Evolutionary conservation across 73 alveolate genomes (phyloP), one percentile per base, ranked within the genome.

Genomic region (Stentor coeruleus): DNA sequence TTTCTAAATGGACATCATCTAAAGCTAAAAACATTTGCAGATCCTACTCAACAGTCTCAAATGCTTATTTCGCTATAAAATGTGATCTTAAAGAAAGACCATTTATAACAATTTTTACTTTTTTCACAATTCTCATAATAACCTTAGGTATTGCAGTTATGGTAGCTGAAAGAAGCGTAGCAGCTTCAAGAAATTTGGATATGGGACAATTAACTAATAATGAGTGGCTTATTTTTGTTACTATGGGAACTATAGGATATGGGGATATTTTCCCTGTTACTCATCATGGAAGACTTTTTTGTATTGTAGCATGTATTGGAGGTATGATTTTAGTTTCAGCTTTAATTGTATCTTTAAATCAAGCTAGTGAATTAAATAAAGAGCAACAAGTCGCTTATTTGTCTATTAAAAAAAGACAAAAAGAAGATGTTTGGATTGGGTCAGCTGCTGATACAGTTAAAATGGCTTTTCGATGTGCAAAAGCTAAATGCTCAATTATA

Each of bases 171-270:
- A 33, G 86, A 40, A n/a, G n/a, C n/a, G n/a, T n/a, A n/a, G n/a
- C n/a, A n/a, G n/a, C n/a, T n/a, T n/a, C n/a, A n/a, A n/a, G n/a
- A n/a, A n/a, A n/a, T n/a, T n/a, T n/a, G n/a, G n/a, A n/a, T n/a
- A n/a, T n/a, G n/a, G n/a, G n/a, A n/a, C n/a, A n/a, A n/a, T n/a
- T n/a, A n/a, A n/a, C n/a, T n/a, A 83, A 87, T 76, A 77, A 90
- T 40, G 58, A 87, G 81, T 90, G 96, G 96, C 66, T 88, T n/a
- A 88, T 82, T 20, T 66, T 88, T 41, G 84, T 90, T 30, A 88
- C 96, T 31, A 89, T 89, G 95, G 82, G 89, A 14, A 90, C 96
- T 20, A 92, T 90, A 2, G 96, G 96, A 15, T 90, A 87, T 84
- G 96, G 93, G 3, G 96, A 90, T 73, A 80, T 87, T 49, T 90